Conservation (phyloP, 345 rosid genomes). For the Hibiscus syriacus region DNA sequence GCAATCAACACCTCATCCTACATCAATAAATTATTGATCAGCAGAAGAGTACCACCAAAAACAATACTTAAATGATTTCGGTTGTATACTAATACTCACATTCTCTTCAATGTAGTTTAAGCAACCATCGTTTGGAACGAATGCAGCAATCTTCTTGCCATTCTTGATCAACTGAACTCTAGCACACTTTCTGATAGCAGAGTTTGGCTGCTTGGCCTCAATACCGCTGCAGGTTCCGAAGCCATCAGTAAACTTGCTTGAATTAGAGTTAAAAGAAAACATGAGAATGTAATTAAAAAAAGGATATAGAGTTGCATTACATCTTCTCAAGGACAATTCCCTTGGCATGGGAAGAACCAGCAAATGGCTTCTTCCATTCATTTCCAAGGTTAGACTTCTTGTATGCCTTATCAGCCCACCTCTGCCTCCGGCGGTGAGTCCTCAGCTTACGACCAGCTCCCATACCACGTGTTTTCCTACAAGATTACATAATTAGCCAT, state of each 20-base stretch:
- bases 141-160: neutral
- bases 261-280: neutral
- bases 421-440: slow-evolving; percentile 2
- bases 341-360: slow-evolving; percentile 1
- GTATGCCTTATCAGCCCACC: slow-evolving; percentile 5
- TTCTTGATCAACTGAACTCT: slow-evolving; percentile 3
- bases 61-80: neutral
- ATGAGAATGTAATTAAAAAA: neutral
- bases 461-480: slow-evolving; percentile 1
- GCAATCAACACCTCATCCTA: slow-evolving; percentile 76
- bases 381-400: slow-evolving; percentile 1
- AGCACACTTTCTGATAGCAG: neutral
- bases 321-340: slow-evolving; percentile 6
- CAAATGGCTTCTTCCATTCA: slow-evolving; percentile 7
- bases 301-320: neutral
- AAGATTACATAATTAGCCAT: neutral
- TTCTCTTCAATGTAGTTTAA: slow-evolving; percentile 3
- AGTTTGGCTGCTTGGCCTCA: neutral
- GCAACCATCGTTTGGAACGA: neutral
- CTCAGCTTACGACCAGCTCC: slow-evolving; percentile 4
- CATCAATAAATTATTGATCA: neutral
- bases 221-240: neutral
- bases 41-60: neutral
- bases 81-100: neutral
- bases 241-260: neutral